Percentiles rank a stretch among this genome's conserved stretches.
Conservation (phyloP, 352 stramenopile species). For the Poterioochromonas sp. region DNA sequence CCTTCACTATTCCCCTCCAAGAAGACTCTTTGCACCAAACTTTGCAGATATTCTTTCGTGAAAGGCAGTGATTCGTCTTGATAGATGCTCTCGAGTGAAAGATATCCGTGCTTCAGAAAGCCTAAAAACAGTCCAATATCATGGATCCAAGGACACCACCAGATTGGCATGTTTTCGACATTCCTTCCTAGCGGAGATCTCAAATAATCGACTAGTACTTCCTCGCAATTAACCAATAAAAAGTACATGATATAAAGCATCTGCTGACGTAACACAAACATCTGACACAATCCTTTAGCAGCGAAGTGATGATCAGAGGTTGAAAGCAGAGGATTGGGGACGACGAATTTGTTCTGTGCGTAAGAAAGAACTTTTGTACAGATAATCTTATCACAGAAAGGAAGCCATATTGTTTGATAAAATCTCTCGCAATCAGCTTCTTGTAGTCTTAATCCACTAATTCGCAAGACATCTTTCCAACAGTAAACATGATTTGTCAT, state of each 20-base stretch:
- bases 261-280: constrained; percentile 15
- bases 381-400: constrained; percentile 10
- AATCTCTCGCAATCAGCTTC: neutral
- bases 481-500: neutral
- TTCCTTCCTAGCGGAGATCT: neutral
- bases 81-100: constrained; percentile 42
- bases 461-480: neutral
- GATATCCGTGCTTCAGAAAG: constrained; percentile 44
- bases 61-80: constrained; percentile 39
- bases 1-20: neutral
- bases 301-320: neutral
- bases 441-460: neutral
- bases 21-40: neutral
- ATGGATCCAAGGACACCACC: constrained; percentile 69
- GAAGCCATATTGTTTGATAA: neutral
- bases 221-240: constrained; percentile 34
- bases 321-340: neutral
- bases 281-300: neutral
- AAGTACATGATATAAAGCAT: constrained; percentile 35
- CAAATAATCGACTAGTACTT: constrained; percentile 35
- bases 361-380: neutral
- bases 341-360: constrained; percentile 11
- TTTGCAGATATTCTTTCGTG: constrained; percentile 2
- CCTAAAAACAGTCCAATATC: constrained; percentile 57
- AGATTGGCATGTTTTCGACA: constrained; percentile 54